These are phyloP conservation scores for Halophytophthora batemanensis DNA, from an alignment of 352 stramenopile genomes.

Conservation along the genomic window DNA sequence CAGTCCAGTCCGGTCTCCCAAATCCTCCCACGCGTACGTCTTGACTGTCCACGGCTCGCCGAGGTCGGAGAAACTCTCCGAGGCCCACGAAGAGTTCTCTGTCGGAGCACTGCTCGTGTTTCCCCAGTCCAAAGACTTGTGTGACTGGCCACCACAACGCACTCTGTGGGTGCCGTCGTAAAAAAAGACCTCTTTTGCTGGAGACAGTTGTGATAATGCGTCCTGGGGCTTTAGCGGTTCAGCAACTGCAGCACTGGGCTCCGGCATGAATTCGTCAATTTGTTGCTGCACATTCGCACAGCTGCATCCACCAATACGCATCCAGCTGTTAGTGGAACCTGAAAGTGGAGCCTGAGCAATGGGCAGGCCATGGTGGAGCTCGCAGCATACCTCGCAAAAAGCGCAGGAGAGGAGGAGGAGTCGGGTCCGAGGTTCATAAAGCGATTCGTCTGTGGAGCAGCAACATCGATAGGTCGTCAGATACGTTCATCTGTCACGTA, in stretches of 20 bases:
- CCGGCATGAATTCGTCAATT: slow-evolving; percentile 1
- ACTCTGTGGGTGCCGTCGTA: slow-evolving; percentile 31
- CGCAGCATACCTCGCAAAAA: background rate
- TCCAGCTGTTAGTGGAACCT: too few species aligned
- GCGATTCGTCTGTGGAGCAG: background rate
- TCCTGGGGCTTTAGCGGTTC: slow-evolving; percentile 7
- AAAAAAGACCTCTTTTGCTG: slow-evolving; percentile 26
- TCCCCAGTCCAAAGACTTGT: slow-evolving; percentile 14
- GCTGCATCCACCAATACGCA: background rate
- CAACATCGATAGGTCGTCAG: background rate
- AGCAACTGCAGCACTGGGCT: background rate
- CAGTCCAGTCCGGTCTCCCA: slow-evolving; percentile 29
- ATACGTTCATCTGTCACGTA: slow-evolving; percentile 3
- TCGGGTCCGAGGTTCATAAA: slow-evolving; percentile 4
- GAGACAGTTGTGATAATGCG: background rate
- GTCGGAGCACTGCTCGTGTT: slow-evolving; percentile 23
- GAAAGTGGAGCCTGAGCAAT: too few species aligned
- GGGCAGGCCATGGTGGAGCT: too few species aligned
- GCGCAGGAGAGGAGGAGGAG: background rate
- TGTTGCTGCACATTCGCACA: slow-evolving; percentile 6
- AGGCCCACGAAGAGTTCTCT: slow-evolving; percentile 34
- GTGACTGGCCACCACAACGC: slow-evolving; percentile 4
- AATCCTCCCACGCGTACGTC: slow-evolving; percentile 41
- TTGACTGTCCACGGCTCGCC: slow-evolving; percentile 26
- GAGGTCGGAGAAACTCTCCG: slow-evolving; percentile 20